phyloP scores from a whole-genome alignment of 2,329 filamentous ascomycete species.

The Stagonosporopsis tanaceti region DNA sequence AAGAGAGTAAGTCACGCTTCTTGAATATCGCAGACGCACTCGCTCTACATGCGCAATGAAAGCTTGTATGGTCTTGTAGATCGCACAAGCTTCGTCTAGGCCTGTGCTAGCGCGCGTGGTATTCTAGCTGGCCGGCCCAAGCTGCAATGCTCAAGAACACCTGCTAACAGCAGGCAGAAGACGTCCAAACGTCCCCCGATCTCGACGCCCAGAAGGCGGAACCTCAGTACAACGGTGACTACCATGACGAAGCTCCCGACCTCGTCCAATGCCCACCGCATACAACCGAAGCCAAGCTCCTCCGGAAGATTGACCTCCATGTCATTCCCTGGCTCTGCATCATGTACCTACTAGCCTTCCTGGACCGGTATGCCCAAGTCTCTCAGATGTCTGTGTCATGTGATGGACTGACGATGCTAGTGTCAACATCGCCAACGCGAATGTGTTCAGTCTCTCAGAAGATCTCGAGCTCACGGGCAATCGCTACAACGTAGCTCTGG shows the following conservation, averaged over 20 bases:
- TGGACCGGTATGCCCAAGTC: constrained; percentile 49
- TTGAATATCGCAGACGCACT: not conserved
- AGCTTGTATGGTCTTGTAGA: constrained; percentile 15
- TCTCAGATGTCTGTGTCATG: not conserved
- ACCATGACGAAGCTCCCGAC: constrained; percentile 52
- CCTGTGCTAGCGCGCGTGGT: constrained; percentile 1
- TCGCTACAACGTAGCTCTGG: constrained; percentile 60
- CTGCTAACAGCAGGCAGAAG: constrained; percentile 29
- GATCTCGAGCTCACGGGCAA: constrained; percentile 56
- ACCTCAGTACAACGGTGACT: constrained; percentile 37
- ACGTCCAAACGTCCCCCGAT: constrained; percentile 26
- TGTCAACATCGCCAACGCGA: constrained; percentile 64
- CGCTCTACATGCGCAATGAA: not conserved
- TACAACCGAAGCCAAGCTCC: constrained; percentile 58
- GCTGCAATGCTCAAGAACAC: not conserved
- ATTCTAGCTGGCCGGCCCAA: not conserved
- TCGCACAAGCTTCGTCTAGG: constrained; percentile 16
- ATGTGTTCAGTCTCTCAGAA: constrained; percentile 58
- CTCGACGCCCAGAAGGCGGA: constrained; percentile 23
- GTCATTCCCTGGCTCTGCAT: constrained; percentile 61
- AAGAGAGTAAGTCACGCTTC: constrained; percentile 40
- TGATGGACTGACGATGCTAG: constrained; percentile 28
- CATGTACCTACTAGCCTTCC: constrained; percentile 59
- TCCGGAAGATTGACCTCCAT: constrained; percentile 57
- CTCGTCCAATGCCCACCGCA: constrained; percentile 56